These are phyloP conservation scores for Aspergillus sp. DNA, from an alignment of 2,329 filamentous ascomycete genomes.

Conservation along the genomic window DNA sequence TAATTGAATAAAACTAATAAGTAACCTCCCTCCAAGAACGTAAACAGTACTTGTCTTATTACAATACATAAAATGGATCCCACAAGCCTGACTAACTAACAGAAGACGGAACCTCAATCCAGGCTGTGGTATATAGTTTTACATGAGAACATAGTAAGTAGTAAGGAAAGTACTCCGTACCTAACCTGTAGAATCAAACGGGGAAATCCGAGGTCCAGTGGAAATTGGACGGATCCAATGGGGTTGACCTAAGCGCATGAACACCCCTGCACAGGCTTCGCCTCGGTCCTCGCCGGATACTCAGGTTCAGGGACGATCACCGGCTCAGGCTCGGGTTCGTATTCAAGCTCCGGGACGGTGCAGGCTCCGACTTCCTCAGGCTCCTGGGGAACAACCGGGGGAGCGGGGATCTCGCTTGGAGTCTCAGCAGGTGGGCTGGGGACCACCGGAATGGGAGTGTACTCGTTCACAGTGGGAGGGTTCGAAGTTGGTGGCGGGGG, in stretches of 20 bases:
- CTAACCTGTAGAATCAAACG: background rate
- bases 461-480: background rate
- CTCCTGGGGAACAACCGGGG: background rate
- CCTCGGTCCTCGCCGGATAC: background rate
- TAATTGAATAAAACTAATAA: background rate
- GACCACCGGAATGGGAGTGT: background rate
- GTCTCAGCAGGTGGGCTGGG: background rate
- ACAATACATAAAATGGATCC: background rate
- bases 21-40: background rate
- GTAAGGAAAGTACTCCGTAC: no score
- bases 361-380: background rate
- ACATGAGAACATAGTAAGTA: background rate
- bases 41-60: background rate
- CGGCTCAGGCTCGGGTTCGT: background rate
- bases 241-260: background rate
- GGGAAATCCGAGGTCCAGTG: no score
- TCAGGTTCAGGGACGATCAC: background rate
- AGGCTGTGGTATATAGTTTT: background rate
- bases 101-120: background rate
- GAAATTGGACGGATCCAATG: background rate
- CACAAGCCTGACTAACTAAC: background rate
- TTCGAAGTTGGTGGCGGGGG: background rate
- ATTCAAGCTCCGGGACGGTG: background rate
- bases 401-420: background rate
- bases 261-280: background rate